Conservation (phyloP, 139 green algal species). For the Chlamydomonas schloesseri region DNA sequence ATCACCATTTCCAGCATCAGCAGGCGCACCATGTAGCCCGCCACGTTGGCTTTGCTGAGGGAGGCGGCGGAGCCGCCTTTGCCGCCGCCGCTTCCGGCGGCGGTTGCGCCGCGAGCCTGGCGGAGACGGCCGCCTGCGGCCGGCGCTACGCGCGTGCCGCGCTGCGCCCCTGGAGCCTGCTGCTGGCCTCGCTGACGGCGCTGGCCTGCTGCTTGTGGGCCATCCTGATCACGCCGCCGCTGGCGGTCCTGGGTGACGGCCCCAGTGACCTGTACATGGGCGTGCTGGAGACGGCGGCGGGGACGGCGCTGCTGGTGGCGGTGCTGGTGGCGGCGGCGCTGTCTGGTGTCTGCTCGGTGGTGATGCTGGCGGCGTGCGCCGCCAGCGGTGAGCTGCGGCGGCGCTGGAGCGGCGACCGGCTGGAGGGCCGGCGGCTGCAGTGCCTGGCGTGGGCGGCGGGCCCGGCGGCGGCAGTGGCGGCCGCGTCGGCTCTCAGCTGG, state of each 20-base stretch:
- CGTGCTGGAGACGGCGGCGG: not conserved
- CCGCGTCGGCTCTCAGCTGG: not conserved
- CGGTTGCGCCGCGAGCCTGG: too few species aligned
- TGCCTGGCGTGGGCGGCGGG: slow-evolving; percentile 11
- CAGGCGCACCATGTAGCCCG: too few species aligned
- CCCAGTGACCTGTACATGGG: not conserved
- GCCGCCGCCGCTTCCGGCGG: too few species aligned
- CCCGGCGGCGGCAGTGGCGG: not conserved
- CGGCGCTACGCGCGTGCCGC: not conserved
- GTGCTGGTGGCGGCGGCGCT: not conserved
- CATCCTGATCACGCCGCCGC: not conserved
- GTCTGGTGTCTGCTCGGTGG: not conserved
- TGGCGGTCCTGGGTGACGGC: not conserved
- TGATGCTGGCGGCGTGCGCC: not conserved
- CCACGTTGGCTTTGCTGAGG: too few species aligned
- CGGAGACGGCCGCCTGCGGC: too few species aligned
- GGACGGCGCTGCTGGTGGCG: not conserved
- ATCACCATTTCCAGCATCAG: too few species aligned
- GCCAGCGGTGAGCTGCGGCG: slow-evolving; percentile 26
- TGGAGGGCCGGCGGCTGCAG: slow-evolving; percentile 11
- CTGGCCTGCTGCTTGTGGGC: not conserved
- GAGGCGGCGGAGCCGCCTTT: too few species aligned
- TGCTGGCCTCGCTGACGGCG: not conserved
- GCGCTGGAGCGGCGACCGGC: not conserved
- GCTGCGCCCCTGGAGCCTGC: not conserved